Evolutionary conservation across 768 basidiomycete species (phyloP), one percentile per base, ranked within the genome.

Genomic region (Amanita inopinata): DNA sequence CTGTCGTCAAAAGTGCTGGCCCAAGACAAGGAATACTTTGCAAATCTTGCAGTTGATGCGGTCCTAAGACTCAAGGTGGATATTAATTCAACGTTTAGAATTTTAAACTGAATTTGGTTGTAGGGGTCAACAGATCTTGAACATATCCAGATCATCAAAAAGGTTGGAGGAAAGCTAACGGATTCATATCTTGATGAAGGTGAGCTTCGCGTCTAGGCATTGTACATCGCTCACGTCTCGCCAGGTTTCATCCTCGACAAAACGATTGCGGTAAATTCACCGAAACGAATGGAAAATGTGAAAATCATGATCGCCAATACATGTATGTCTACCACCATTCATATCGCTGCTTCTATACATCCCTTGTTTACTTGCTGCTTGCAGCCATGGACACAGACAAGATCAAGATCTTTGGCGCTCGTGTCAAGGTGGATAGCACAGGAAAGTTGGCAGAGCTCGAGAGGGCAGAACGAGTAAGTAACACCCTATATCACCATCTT

Each of bases 381-480:
- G 8, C 50, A 93, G 92, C 96, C 2, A 98, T 98, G 96, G 96
- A 99, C 65, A 99, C 96, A 19, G 96, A 99, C 66, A 99, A 99
- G 63, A 96, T 98, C 71, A 99, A 99, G 66, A 84, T 99, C 47
- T 99, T 99, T 48, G 96, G 96, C 32, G 94, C 96, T 0, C 76
- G 91, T 27, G 81, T 98, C 49, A 90, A 92, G 64, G 96, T 98
- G 4, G 94, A 97, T 54, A 74, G 87, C 34, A 94, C 96, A 2
- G 87, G 93, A 40, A 97, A 99, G 66, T 78, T 99, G 5, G 96
- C 96, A 5, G 96, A 99, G 61, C 80, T 99, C 12, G 96, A 99
- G 62, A 83, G 93, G 8, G 96, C 96, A 4, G 96, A 98, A 63
- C 73, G 81, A 55, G 87, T 83, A 52, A 22, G 73, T 61, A 32